These are phyloP conservation scores for Penicillium desertorum DNA, from an alignment of 495 filamentous ascomycete species.

Conservation along the genomic window DNA sequence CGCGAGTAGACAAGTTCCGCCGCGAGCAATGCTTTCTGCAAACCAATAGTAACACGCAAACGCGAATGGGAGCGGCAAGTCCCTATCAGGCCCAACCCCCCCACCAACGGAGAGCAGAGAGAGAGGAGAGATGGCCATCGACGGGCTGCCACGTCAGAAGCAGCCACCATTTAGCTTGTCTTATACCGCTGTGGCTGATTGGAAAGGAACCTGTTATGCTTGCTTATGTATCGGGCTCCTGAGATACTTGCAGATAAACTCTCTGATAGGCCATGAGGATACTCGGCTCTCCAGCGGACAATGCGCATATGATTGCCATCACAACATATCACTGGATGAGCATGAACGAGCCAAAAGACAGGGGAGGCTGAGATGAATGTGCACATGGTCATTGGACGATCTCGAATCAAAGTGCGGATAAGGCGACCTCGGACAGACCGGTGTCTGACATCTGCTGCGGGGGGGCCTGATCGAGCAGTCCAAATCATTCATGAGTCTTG, in stretches of 20 bases:
- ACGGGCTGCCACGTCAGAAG: conserved; percentile 35
- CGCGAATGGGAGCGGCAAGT: conserved; percentile 14
- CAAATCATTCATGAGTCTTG: not conserved
- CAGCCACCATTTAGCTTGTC: conserved; percentile 13
- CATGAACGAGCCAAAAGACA: conserved; percentile 7
- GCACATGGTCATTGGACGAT: conserved; percentile 18
- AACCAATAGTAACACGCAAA: conserved; percentile 13
- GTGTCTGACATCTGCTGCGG: not conserved
- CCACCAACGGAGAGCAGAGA: conserved; percentile 13
- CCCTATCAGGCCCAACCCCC: conserved; percentile 20
- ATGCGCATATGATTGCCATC: conserved; percentile 11
- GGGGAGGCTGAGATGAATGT: conserved; percentile 16
- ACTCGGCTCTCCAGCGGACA: conserved; percentile 15
- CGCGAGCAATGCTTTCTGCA: conserved; percentile 1
- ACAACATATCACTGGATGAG: conserved; percentile 16
- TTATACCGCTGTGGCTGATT: conserved; percentile 20
- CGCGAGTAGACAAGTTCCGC: not conserved
- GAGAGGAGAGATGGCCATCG: conserved; percentile 3
- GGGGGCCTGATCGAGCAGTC: not conserved
- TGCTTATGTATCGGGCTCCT: conserved; percentile 28
- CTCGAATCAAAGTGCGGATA: conserved; percentile 9
- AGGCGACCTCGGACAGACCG: conserved; percentile 3
- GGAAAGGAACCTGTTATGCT: conserved; percentile 13
- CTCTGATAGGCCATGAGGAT: conserved; percentile 24
- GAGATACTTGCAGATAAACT: not conserved